A percentile compares a stretch with the other conserved stretches of the same genome.
These are phyloP conservation scores for Arthrobotrys iridis DNA, from an alignment of 2,329 filamentous ascomycete genomes.

Conservation along the genomic window DNA sequence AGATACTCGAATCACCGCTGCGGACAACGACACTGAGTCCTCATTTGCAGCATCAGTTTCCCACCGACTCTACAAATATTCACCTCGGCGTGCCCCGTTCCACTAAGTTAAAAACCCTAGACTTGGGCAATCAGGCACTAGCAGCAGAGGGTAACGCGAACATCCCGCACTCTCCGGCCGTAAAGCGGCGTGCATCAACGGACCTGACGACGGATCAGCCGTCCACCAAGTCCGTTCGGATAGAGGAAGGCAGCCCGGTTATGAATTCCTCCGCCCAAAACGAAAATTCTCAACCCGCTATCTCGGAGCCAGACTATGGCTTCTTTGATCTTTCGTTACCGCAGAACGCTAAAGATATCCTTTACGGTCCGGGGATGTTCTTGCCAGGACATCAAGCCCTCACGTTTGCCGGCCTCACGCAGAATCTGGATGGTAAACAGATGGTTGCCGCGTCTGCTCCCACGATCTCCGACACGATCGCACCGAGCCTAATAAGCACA, in stretches of 20 bases:
- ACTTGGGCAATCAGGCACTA: background rate
- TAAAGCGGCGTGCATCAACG: slow-evolving; percentile 7
- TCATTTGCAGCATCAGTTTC: background rate
- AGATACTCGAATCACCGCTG: background rate
- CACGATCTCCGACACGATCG: too few species aligned
- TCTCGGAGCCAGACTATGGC: background rate
- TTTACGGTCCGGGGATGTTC: background rate
- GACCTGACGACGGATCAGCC: background rate
- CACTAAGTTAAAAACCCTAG: background rate
- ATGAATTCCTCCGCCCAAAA: background rate
- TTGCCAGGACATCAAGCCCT: background rate
- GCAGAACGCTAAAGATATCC: slow-evolving; percentile 17
- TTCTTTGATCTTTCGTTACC: slow-evolving; percentile 23
- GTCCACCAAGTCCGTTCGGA: background rate
- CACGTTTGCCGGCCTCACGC: background rate
- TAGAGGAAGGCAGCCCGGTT: background rate
- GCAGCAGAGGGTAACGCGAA: background rate
- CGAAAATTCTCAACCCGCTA: background rate
- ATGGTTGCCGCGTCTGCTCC: too few species aligned
- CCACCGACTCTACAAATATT: background rate
- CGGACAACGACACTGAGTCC: background rate
- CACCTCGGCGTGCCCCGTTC: background rate
- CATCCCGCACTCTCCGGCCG: background rate
- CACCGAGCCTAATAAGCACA: background rate
- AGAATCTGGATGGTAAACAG: background rate